phyloP scores from a whole-genome alignment of 371 early-diverging fungal species.

The Rhizomucor miehei region DNA sequence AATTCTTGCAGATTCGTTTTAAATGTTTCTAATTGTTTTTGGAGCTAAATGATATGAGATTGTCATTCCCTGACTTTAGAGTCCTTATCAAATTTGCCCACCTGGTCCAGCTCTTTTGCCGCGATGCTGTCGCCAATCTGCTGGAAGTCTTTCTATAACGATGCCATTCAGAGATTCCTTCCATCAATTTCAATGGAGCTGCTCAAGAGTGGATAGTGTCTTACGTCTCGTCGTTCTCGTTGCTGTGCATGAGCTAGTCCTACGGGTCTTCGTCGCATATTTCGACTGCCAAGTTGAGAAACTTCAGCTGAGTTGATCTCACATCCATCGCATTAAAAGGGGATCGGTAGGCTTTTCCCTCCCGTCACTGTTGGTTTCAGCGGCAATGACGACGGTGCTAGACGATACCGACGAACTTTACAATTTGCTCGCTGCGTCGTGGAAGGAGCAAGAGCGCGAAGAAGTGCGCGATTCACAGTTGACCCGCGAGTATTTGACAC shows the following conservation, averaged over 20 bases:
- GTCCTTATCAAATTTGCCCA: conserved; percentile 5
- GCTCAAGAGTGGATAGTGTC: not conserved
- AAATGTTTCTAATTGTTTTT: conserved; percentile 75
- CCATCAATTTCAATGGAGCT: no score
- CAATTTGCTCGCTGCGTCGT: conserved; percentile 18
- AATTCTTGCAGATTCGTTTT: conserved; percentile 82
- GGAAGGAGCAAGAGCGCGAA: conserved; percentile 11
- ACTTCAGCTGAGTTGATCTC: not conserved
- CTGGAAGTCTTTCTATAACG: conserved; percentile 49
- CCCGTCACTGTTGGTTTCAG: not conserved
- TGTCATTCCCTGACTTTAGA: not conserved
- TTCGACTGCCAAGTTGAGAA: no score
- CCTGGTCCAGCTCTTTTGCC: conserved; percentile 57
- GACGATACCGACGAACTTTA: conserved; percentile 29
- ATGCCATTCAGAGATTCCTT: not conserved
- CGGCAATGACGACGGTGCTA: conserved; percentile 4
- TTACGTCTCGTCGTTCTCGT: conserved; percentile 30
- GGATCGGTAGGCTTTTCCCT: not conserved
- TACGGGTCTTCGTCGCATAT: conserved; percentile 42
- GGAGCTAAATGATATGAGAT: conserved; percentile 42
- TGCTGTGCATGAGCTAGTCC: conserved; percentile 33
- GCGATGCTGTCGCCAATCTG: conserved; percentile 54
- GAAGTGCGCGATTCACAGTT: conserved; percentile 28
- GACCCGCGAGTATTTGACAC: conserved; percentile 63
- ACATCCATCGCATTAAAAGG: not conserved